Conservation (phyloP, 352 stramenopile species). For the Pythium diclinum region DNA sequence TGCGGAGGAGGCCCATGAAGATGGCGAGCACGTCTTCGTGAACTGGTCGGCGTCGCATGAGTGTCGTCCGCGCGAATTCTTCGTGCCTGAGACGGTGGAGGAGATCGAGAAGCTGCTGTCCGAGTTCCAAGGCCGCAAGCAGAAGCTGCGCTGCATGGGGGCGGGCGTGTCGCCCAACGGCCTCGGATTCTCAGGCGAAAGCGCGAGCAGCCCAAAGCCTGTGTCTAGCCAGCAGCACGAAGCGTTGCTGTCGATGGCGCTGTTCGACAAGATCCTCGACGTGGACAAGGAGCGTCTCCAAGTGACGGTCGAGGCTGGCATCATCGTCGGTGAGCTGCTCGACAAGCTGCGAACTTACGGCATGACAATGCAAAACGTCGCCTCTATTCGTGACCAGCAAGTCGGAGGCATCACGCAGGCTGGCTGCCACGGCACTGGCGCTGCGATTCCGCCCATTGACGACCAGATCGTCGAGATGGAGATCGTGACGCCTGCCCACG, state of each 20-base stretch:
- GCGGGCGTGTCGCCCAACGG: slow-evolving; percentile 97
- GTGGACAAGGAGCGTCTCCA: slow-evolving; percentile 66
- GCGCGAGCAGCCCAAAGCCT: neutral
- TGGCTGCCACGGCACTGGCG: slow-evolving; percentile 95
- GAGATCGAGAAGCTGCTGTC: slow-evolving; percentile 66
- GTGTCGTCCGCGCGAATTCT: slow-evolving; percentile 60
- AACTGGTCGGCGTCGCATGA: slow-evolving; percentile 84
- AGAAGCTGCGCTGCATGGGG: slow-evolving; percentile 92
- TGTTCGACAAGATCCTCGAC: slow-evolving; percentile 49
- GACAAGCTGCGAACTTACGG: slow-evolving; percentile 73
- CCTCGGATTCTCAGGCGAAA: slow-evolving; percentile 82
- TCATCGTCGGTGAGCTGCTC: slow-evolving; percentile 75
- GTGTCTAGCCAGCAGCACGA: slow-evolving; percentile 29
- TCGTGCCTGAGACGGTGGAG: slow-evolving; percentile 64
- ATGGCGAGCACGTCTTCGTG: slow-evolving; percentile 63
- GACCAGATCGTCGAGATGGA: slow-evolving; percentile 96
- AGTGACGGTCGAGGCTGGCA: slow-evolving; percentile 89
- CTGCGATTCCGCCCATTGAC: slow-evolving; percentile 94
- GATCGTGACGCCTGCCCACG: slow-evolving; percentile 92
- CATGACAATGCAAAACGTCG: slow-evolving; percentile 98
- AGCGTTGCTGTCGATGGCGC: slow-evolving; percentile 90
- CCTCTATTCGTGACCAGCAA: slow-evolving; percentile 97
- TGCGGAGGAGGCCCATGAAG: slow-evolving; percentile 15
- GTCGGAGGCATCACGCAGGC: slow-evolving; percentile 96
- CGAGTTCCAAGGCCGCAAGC: slow-evolving; percentile 56